Evolutionary conservation across 495 filamentous ascomycete genomes (phyloP).

Genomic region (Lasiosphaeria ovina): DNA sequence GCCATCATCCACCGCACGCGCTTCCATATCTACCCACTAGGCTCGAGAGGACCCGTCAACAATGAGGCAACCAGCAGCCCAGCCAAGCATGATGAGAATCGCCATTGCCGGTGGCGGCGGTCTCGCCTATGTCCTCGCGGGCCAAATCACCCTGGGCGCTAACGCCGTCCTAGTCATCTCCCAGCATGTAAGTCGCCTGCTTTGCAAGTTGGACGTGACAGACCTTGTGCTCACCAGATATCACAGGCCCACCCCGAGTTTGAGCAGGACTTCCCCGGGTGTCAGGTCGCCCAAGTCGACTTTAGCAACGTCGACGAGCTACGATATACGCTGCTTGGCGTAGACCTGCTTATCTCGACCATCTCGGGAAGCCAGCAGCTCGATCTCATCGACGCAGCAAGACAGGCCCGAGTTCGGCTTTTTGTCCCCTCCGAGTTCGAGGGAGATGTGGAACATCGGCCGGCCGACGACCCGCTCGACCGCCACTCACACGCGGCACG

Average conservation of each 20-base stretch:
- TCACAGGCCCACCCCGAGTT: conserved; percentile 35
- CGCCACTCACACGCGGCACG: conserved; percentile 49
- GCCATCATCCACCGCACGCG: not conserved
- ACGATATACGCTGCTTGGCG: conserved; percentile 59
- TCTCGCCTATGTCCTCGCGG: conserved; percentile 62
- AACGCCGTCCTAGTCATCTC: conserved; percentile 70
- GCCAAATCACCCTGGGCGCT: conserved; percentile 55
- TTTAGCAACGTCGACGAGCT: conserved; percentile 58
- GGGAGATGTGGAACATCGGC: conserved; percentile 49
- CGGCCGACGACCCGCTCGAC: conserved; percentile 55
- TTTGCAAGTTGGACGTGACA: not conserved
- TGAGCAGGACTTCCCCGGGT: conserved; percentile 44
- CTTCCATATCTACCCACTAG: not conserved
- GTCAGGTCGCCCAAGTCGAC: conserved; percentile 62
- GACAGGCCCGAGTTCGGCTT: conserved; percentile 58
- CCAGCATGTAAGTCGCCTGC: conserved; percentile 47
- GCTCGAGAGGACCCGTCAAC: conserved; percentile 13
- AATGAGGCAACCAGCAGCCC: conserved; percentile 35
- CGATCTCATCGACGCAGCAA: conserved; percentile 69
- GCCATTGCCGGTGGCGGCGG: conserved; percentile 71
- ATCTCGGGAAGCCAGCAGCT: conserved; percentile 63
- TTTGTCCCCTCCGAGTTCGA: conserved; percentile 79
- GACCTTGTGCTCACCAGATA: conserved; percentile 8
- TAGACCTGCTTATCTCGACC: conserved; percentile 75
- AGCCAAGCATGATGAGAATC: conserved; percentile 60